These are phyloP conservation scores for Lactarius evosmus DNA, from an alignment of 768 basidiomycete species.

Conservation along the genomic window DNA sequence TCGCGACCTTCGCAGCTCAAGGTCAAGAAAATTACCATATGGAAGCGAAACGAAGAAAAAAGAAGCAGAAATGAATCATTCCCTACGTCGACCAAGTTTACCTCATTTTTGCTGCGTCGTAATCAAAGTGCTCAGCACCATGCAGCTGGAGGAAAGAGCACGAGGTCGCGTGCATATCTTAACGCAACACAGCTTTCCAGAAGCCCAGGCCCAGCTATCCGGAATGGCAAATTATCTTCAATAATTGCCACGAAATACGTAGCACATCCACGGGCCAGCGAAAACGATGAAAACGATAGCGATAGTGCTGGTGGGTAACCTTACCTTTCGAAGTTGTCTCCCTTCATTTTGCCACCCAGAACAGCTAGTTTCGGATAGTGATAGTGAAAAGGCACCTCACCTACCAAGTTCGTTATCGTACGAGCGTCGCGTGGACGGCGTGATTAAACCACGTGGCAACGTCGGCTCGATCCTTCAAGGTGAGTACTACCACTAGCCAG, in stretches of 20 bases:
- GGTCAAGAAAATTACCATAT: background rate
- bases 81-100: background rate
- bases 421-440: conserved; percentile 28
- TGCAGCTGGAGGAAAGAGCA: background rate
- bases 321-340: background rate
- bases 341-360: conserved; percentile 7
- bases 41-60: background rate
- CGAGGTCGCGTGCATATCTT: background rate
- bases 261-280: background rate
- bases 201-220: background rate
- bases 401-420: conserved; percentile 13
- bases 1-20: background rate
- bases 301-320: conserved; percentile 4
- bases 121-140: background rate
- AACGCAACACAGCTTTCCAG: background rate
- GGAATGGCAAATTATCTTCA: background rate
- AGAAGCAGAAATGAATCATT: background rate
- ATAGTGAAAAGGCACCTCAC: background rate
- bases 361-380: background rate
- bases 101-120: background rate
- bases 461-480: conserved; percentile 23
- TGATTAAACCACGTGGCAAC: conserved; percentile 22
- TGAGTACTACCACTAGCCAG: background rate
- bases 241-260: background rate
- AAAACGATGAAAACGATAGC: too few relatives aligned